These are phyloP conservation scores for Odontarrhena argentea DNA, from an alignment of 345 rosid species.

Conservation along the genomic window DNA sequence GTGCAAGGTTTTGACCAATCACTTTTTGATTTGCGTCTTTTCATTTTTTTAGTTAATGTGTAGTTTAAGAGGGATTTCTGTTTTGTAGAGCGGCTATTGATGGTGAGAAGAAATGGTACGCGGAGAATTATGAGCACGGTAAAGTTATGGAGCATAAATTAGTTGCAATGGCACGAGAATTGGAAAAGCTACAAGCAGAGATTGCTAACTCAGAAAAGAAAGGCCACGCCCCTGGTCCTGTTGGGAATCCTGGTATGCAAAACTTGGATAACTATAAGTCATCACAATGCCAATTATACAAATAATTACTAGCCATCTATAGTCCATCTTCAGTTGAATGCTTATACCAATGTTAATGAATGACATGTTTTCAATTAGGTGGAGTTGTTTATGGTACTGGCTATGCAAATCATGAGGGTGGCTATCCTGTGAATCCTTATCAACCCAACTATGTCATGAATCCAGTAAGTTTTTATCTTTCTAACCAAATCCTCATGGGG, in stretches of 20 bases:
- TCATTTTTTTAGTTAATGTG: slow-evolving; percentile 11
- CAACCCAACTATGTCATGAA: slow-evolving; percentile 70
- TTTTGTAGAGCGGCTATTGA: slow-evolving; percentile 77
- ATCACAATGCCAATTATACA: neutral
- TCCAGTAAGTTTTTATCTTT: slow-evolving; percentile 63
- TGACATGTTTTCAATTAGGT: slow-evolving; percentile 33
- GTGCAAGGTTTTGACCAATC: slow-evolving; percentile 59
- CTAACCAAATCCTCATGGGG: neutral
- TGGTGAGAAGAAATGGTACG: slow-evolving; percentile 95
- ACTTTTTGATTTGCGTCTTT: neutral
- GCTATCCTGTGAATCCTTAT: slow-evolving; percentile 64
- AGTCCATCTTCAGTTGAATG: slow-evolving; percentile 12
- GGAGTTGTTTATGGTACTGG: slow-evolving; percentile 61
- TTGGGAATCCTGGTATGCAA: slow-evolving; percentile 53
- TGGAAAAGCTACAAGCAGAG: slow-evolving; percentile 96
- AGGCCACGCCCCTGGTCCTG: slow-evolving; percentile 59
- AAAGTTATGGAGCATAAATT: slow-evolving; percentile 88
- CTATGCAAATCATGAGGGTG: slow-evolving; percentile 69
- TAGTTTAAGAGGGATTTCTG: slow-evolving; percentile 12
- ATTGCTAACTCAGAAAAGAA: slow-evolving; percentile 84
- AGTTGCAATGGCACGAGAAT: slow-evolving; percentile 88
- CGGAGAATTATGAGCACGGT: slow-evolving; percentile 93
- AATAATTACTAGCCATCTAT: neutral
- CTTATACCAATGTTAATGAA: slow-evolving; percentile 9
- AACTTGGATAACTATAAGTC: slow-evolving; percentile 15